These are phyloP conservation scores for Borovskyia barvae DNA, from an alignment of 208 protist genomes.

Conservation along the genomic window DNA sequence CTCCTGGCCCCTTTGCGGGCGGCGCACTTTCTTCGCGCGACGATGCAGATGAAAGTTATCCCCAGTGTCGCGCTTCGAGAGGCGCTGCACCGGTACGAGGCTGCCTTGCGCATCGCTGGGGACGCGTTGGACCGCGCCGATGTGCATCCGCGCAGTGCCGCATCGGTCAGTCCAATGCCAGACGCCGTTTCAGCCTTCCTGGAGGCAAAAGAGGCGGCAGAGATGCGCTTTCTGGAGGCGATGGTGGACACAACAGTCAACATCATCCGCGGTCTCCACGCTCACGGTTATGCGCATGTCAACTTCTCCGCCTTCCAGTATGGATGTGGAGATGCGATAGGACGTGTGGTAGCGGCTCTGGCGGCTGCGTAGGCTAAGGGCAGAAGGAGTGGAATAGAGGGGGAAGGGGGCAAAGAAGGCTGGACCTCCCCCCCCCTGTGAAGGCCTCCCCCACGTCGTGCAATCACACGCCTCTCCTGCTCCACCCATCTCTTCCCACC, in stretches of 20 bases:
- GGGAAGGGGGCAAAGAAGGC: too few species aligned
- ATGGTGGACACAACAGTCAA: conserved; percentile 29
- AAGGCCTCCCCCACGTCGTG: background rate
- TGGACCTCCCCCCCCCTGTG: background rate
- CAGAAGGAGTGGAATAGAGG: too few species aligned
- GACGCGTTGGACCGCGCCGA: background rate
- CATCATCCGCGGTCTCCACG: conserved; percentile 15
- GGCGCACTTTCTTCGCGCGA: conserved; percentile 20
- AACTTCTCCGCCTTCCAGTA: conserved; percentile 46
- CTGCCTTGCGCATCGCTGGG: background rate
- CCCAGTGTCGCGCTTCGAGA: conserved; percentile 18
- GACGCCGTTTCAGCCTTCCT: conserved; percentile 1
- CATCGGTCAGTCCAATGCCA: background rate
- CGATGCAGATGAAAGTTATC: conserved; percentile 31
- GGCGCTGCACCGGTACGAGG: conserved; percentile 24
- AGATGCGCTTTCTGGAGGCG: conserved; percentile 13
- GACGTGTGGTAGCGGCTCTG: conserved; percentile 22
- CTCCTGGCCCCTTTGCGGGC: conserved; percentile 27
- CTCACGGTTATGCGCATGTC: conserved; percentile 23
- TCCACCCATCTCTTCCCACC: too few species aligned
- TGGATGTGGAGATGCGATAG: conserved; percentile 22
- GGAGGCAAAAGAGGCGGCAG: conserved; percentile 21
- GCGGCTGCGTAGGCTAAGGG: too few species aligned
- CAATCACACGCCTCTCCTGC: too few species aligned
- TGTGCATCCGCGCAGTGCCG: background rate